phyloP scores from a whole-genome alignment of 1,284 basidiomycete species.

The Serendipita sp. region DNA sequence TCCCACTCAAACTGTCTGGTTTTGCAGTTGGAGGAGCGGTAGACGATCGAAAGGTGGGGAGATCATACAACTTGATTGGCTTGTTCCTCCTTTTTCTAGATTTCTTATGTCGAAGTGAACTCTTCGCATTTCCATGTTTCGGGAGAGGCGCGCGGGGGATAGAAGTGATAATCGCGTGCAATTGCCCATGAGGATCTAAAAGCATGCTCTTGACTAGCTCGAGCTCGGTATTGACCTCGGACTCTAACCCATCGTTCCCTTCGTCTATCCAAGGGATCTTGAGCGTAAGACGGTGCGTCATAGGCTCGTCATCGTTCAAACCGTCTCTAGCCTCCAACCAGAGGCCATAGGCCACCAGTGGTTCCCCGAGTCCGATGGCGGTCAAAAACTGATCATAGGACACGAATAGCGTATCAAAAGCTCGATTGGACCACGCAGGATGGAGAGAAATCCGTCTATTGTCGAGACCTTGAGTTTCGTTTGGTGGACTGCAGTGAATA shows the following conservation, averaged over 20 bases:
- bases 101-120: not conserved
- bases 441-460: not conserved
- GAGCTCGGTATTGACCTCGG: not conserved
- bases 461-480: not conserved
- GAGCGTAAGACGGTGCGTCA: not conserved
- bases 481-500: not conserved
- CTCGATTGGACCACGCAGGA: not conserved
- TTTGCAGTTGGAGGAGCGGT: no score
- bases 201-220: not conserved
- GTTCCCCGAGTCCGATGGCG: not conserved
- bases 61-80: not conserved
- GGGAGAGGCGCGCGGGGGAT: not conserved
- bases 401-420: not conserved
- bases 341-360: not conserved
- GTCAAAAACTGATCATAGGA: not conserved
- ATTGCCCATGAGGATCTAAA: not conserved
- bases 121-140: not conserved
- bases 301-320: not conserved
- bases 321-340: not conserved
- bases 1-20: no score
- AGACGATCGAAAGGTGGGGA: not conserved
- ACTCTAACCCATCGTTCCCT: not conserved
- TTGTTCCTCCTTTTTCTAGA: not conserved
- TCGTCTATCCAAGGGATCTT: not conserved
- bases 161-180: not conserved